Conservation (phyloP, 331 rosid species). For the Quercus phellos region DNA sequence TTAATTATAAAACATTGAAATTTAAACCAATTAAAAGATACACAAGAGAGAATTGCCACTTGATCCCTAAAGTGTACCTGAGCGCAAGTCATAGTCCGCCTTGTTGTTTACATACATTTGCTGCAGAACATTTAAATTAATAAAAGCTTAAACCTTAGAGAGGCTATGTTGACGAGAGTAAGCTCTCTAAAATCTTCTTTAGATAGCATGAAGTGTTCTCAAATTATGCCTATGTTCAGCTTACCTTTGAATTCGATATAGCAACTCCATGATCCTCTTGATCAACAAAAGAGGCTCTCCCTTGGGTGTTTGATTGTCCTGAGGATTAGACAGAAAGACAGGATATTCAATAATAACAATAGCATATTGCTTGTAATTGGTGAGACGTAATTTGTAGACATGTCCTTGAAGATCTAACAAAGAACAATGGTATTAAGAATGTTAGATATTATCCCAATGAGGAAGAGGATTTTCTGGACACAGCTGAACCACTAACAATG, state of each 20-base stretch:
- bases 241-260: constrained; percentile 64
- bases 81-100: constrained; percentile 45
- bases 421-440: neutral
- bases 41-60: neutral
- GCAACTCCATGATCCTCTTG: constrained; percentile 49
- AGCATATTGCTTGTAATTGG: neutral
- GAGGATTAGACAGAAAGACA: constrained; percentile 26
- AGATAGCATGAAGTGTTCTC: constrained; percentile 8
- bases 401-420: neutral
- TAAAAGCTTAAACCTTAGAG: constrained; percentile 15
- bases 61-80: constrained; percentile 48
- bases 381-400: neutral
- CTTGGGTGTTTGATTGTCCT: constrained; percentile 36
- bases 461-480: neutral
- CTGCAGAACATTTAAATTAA: constrained; percentile 37
- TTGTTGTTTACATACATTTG: constrained; percentile 62
- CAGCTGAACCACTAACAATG: neutral
- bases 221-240: constrained; percentile 21
- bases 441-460: neutral
- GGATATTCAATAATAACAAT: constrained; percentile 10
- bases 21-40: neutral
- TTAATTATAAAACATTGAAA: neutral
- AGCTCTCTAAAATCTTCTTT: constrained; percentile 6
- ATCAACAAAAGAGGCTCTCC: constrained; percentile 31
- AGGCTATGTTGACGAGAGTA: constrained; percentile 18